These are phyloP conservation scores for Plasmodium gallinaceum DNA, from an alignment of 169 alveolate species.

Conservation along the genomic window DNA sequence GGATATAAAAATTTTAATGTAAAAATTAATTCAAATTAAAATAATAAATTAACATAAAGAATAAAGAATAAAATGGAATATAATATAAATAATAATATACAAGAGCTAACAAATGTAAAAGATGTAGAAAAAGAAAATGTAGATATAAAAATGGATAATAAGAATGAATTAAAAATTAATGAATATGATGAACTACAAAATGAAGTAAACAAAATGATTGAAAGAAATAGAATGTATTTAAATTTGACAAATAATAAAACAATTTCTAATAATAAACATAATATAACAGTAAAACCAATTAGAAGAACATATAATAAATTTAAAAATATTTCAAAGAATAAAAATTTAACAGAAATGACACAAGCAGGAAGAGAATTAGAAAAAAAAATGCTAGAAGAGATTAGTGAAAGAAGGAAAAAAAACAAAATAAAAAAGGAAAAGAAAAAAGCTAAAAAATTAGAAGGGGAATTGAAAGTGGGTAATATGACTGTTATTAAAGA, in stretches of 20 bases:
- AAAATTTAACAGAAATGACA: conserved; percentile 21
- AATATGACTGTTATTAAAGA: conserved; percentile 77
- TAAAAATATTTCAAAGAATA: conserved; percentile 2
- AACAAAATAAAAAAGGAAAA: conserved; percentile 67
- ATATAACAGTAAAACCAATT: conserved; percentile 8
- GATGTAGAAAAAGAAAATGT: not conserved
- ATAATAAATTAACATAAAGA: not conserved
- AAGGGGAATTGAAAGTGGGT: conserved; percentile 74
- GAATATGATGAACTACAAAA: conserved; percentile 34
- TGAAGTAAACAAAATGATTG: conserved; percentile 65
- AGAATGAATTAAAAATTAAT: not conserved
- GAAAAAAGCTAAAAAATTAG: conserved; percentile 63
- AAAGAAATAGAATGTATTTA: conserved; percentile 46
- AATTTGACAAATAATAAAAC: conserved; percentile 20
- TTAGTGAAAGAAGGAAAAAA: conserved; percentile 76
- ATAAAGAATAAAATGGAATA: not conserved
- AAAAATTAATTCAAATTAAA: too few species aligned
- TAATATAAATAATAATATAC: not conserved
- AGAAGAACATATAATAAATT: conserved; percentile 20
- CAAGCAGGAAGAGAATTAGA: conserved; percentile 56
- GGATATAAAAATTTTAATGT: too few species aligned
- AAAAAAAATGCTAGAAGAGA: conserved; percentile 67
- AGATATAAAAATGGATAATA: not conserved
- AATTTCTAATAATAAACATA: not conserved
- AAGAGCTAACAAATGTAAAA: conserved; percentile 1